phyloP scores from a whole-genome alignment of 1,284 basidiomycete genomes.

The Sphagnurus paluster region DNA sequence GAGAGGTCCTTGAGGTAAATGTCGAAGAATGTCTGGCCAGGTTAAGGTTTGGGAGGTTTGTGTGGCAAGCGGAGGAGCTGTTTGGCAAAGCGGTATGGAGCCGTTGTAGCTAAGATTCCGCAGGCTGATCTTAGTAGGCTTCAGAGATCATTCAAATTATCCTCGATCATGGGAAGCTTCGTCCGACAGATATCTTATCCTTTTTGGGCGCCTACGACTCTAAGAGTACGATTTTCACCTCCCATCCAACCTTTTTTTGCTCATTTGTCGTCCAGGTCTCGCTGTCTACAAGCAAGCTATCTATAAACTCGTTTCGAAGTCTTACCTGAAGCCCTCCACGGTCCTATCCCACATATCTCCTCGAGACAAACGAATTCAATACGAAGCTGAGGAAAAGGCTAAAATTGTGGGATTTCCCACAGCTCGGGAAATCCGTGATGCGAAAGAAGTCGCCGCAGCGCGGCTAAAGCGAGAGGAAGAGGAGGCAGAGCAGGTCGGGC shows the following conservation, averaged over 20 bases:
- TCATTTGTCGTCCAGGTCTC: conserved; percentile 38
- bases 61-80: conserved; percentile 70
- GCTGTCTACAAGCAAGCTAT: conserved; percentile 57
- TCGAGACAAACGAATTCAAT: conserved; percentile 71
- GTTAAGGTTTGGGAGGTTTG: conserved; percentile 76
- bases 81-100: conserved; percentile 69
- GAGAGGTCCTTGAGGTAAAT: conserved; percentile 79
- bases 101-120: not conserved
- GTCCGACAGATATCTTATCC: conserved; percentile 69
- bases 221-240: conserved; percentile 48
- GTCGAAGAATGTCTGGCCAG: conserved; percentile 78
- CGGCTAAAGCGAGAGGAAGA: conserved; percentile 69
- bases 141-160: conserved; percentile 75
- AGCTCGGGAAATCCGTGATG: conserved; percentile 70
- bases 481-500: conserved; percentile 66
- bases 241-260: not conserved
- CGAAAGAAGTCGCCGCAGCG: conserved; percentile 61
- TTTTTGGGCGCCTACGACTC: conserved; percentile 51
- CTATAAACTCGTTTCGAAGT: conserved; percentile 61
- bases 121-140: conserved; percentile 45
- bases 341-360: conserved; percentile 72
- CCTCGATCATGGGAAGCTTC: conserved; percentile 86
- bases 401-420: conserved; percentile 75
- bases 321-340: conserved; percentile 75
- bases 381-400: conserved; percentile 71